Conservation (phyloP, 257 asterid species). For the Solanum bulbocastanum region DNA sequence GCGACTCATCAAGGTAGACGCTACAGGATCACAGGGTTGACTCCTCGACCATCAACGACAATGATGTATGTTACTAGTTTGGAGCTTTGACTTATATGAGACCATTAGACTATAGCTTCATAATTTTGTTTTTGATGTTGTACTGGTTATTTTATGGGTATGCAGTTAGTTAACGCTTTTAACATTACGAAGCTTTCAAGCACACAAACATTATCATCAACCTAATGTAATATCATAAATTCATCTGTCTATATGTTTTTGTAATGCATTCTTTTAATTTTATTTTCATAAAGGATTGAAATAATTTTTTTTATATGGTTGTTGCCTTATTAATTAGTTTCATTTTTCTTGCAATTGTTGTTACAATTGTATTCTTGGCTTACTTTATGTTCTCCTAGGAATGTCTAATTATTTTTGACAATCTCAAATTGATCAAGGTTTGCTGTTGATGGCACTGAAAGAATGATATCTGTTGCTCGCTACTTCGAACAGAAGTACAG, state of each 20-base stretch:
- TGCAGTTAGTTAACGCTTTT: background rate
- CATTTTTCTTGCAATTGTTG: background rate
- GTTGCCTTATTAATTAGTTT: background rate
- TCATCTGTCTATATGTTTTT: background rate
- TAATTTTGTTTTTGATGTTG: background rate
- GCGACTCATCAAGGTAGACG: conserved; percentile 21
- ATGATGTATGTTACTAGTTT: conserved; percentile 34
- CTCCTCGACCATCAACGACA: conserved; percentile 13
- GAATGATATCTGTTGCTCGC: conserved; percentile 21
- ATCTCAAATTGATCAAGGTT: conserved; percentile 32
- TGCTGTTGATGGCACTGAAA: conserved; percentile 29
- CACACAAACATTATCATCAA: background rate
- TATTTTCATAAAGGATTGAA: background rate
- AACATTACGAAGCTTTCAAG: background rate
- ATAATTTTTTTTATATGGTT: background rate
- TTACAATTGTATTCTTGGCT: background rate
- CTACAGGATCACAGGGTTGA: conserved; percentile 35
- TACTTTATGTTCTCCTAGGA: background rate
- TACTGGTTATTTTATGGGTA: background rate
- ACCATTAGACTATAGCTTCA: background rate
- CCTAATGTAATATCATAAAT: background rate
- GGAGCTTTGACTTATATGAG: background rate
- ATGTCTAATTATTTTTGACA: background rate
- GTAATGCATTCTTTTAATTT: background rate
- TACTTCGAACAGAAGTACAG: conserved; percentile 44